These are phyloP conservation scores for Linum lewisii DNA, from an alignment of 345 rosid species.

Conservation along the genomic window DNA sequence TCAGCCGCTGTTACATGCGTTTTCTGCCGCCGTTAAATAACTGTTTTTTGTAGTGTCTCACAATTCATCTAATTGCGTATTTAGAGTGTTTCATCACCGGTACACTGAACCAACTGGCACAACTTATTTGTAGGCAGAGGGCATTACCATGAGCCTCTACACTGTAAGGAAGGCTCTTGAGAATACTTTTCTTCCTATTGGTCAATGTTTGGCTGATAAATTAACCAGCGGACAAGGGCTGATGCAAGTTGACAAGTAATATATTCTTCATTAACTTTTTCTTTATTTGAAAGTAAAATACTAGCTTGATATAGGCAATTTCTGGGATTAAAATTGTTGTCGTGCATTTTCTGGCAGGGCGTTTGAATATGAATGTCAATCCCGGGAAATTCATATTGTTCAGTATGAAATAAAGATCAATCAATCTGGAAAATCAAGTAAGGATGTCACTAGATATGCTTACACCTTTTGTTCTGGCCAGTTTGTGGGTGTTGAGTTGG, in stretches of 20 bases:
- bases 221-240: constrained; percentile 92
- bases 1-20: no score
- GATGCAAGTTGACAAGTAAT: constrained; percentile 92
- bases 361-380: constrained; percentile 54
- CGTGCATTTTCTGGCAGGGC: constrained; percentile 48
- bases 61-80: constrained; percentile 6
- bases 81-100: constrained; percentile 1
- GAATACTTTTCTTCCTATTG: constrained; percentile 69
- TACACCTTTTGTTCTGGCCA: not conserved
- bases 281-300: not conserved
- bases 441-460: constrained; percentile 20
- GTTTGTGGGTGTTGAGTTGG: not conserved
- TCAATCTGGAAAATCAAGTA: constrained; percentile 77
- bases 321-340: constrained; percentile 16
- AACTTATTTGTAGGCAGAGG: constrained; percentile 52
- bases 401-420: constrained; percentile 63
- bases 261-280: constrained; percentile 15
- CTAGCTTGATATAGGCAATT: constrained; percentile 10
- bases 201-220: constrained; percentile 70
- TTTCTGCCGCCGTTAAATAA: no score
- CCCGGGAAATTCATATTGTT: constrained; percentile 44
- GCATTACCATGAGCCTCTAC: constrained; percentile 75
- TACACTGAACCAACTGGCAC: constrained; percentile 15
- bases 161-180: constrained; percentile 81
- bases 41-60: no score